Base-by-base conservation (phyloP, 179 eudicot species). In the Corrigiola litoralis region DNA sequence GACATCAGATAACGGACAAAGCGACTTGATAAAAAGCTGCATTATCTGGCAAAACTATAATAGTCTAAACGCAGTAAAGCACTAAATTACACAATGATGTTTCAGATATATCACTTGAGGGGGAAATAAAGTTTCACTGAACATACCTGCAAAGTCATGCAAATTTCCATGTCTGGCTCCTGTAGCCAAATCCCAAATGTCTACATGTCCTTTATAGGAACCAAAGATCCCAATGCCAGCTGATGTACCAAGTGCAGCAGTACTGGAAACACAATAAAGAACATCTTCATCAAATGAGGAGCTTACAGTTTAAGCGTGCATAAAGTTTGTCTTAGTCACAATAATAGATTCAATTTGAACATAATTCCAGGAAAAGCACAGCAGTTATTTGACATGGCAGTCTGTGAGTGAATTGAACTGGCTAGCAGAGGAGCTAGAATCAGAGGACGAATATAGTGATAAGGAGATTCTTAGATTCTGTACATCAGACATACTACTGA, bases 141-240 rank as follows among this genome's bases (percentile, higher is more conserved):
- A 47, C 63, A 66, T 80, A 90, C 99, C 99, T 83, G 75, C 68
- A 57, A 77, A 82, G 58, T 80, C 64, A 58, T 81, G 87, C 65
- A 86, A 65, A 71, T 68, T 76, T 51, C 68, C 76, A 38, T 83
- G 75, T 73, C 75, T 80, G 37, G 47, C 57, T 63, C 96, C 96
- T 6, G 95, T 79, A 38, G 87, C 78, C 74, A 90, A 72, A 54
- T 90, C 95, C 97, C 97, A 94, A 67, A 77, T 68, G 78, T 85
- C 79, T 52, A 82, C 88, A 45, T 60, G 71, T 65, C 96, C 99
- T 63, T 79, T 85, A 41, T 68, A 54, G 58, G 87, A 88, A 56
- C 97, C 99, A 47, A 88, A 76, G 38, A 91, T 79, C 51, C 95
- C 99, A 81, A 80, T 80, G 61, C 91, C 88, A 71, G 79, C 79